phyloP scores from a whole-genome alignment of 2,329 filamentous ascomycete species.

The Verticillium nonalfalfae region DNA sequence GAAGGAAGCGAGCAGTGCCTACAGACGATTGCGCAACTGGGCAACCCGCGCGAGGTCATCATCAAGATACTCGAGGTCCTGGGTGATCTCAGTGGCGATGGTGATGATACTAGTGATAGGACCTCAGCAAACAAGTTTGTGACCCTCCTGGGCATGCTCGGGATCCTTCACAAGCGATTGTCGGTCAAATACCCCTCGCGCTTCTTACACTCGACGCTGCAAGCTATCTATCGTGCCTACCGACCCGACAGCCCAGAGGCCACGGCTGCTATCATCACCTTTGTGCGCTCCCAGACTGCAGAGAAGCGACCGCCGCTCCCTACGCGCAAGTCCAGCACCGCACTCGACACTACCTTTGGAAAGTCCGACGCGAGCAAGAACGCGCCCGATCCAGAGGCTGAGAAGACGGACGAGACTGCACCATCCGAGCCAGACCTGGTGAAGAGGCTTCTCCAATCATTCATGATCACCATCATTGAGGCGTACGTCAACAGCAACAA shows the following conservation, averaged over 20 bases:
- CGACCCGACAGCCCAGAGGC: conserved; percentile 57
- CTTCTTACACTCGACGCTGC: conserved; percentile 71
- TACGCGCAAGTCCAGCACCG: conserved; percentile 50
- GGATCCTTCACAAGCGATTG: conserved; percentile 66
- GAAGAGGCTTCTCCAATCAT: conserved; percentile 62
- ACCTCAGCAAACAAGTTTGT: conserved; percentile 44
- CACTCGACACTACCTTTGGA: conserved; percentile 47
- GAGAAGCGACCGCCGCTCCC: conserved; percentile 59
- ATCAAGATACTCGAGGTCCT: conserved; percentile 73
- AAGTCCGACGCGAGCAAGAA: conserved; percentile 47
- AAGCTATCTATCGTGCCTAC: conserved; percentile 64
- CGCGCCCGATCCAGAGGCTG: conserved; percentile 57
- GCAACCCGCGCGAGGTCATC: conserved; percentile 76
- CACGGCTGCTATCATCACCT: conserved; percentile 63
- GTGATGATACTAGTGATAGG: conserved; percentile 18
- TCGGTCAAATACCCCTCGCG: conserved; percentile 72
- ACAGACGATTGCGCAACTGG: conserved; percentile 66
- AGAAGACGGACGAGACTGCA: conserved; percentile 40
- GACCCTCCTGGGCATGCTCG: conserved; percentile 63
- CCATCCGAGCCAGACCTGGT: conserved; percentile 56
- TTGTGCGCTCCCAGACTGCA: conserved; percentile 63
- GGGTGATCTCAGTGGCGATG: conserved; percentile 35
- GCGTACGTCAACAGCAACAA: conserved; percentile 60
- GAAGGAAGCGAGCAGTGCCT: conserved; percentile 65
- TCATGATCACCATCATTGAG: conserved; percentile 72